Evolutionary conservation across 2,329 filamentous ascomycete genomes (phyloP).

Genomic region (Thielaviopsis ethacetica): DNA sequence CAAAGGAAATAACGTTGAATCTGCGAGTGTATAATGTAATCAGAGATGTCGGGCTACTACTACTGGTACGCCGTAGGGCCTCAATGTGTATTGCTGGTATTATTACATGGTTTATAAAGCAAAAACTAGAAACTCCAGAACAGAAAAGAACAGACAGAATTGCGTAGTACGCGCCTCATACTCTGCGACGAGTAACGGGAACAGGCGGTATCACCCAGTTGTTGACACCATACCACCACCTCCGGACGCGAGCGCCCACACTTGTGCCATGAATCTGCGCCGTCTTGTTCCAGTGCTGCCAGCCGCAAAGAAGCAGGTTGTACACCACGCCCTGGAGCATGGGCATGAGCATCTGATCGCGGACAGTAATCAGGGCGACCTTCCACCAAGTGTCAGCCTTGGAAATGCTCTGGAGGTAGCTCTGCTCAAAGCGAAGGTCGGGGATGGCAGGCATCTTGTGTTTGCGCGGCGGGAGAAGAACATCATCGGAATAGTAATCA

Average conservation of each 20-base stretch:
- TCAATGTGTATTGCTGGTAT: neutral
- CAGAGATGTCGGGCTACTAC: neutral
- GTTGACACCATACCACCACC: constrained; percentile 94
- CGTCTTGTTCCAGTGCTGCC: constrained; percentile 76
- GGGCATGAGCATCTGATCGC: constrained; percentile 84
- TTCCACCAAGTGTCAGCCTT: constrained; percentile 64
- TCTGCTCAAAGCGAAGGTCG: constrained; percentile 93
- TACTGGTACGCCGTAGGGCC: neutral
- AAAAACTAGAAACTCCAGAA: neutral
- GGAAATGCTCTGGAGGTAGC: constrained; percentile 81
- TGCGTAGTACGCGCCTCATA: neutral
- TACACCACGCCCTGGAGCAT: constrained; percentile 79
- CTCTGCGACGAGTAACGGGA: constrained; percentile 9
- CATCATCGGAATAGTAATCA: constrained; percentile 54
- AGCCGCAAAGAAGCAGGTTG: constrained; percentile 70
- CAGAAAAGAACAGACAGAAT: neutral
- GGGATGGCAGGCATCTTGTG: constrained; percentile 49
- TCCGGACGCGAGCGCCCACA: constrained; percentile 57
- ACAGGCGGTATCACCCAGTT: constrained; percentile 57
- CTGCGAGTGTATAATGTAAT: neutral
- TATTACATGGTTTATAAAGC: neutral
- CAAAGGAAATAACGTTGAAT: neutral
- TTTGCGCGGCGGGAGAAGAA: constrained; percentile 37
- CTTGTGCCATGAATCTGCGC: constrained; percentile 62
- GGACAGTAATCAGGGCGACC: constrained; percentile 66